phyloP scores from a whole-genome alignment of 2,329 filamentous ascomycete species.

The Xylaria sp. region DNA sequence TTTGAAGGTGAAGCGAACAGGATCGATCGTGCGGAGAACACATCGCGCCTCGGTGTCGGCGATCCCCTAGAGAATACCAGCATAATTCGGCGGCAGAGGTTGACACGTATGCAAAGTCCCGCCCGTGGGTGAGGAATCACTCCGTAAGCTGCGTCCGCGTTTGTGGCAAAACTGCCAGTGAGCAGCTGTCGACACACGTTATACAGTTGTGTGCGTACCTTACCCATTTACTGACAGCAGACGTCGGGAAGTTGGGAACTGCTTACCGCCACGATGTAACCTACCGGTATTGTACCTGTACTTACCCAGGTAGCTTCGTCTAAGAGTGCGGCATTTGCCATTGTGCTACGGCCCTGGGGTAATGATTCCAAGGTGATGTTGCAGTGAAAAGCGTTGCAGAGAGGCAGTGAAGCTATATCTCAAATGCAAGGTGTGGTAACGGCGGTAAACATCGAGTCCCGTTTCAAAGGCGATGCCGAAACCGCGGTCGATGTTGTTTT shows the following conservation, averaged over 20 bases:
- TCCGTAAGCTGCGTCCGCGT: slow-evolving; percentile 20
- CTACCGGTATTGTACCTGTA: too few relatives aligned
- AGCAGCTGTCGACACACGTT: background rate
- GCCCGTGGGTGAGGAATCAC: background rate
- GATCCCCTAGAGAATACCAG: slow-evolving; percentile 4
- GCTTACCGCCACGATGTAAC: slow-evolving; percentile 19
- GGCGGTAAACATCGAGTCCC: slow-evolving; percentile 1
- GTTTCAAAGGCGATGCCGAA: slow-evolving; percentile 18
- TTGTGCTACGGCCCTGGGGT: background rate
- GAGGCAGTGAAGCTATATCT: background rate
- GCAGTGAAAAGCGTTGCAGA: background rate
- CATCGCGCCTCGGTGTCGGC: slow-evolving; percentile 2
- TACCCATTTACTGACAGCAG: background rate
- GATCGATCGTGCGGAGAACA: background rate
- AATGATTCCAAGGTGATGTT: background rate
- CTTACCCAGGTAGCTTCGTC: background rate
- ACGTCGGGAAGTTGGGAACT: slow-evolving; percentile 1
- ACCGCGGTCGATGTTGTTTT: slow-evolving; percentile 9
- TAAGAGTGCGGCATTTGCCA: slow-evolving; percentile 2
- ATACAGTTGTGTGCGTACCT: background rate
- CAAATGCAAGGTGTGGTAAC: background rate
- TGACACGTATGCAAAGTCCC: background rate
- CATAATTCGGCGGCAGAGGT: slow-evolving; percentile 4
- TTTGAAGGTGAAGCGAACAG: background rate
- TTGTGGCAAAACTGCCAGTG: slow-evolving; percentile 17